Conservation (phyloP, 164 flowering plant species). For the Vitis riparia region DNA sequence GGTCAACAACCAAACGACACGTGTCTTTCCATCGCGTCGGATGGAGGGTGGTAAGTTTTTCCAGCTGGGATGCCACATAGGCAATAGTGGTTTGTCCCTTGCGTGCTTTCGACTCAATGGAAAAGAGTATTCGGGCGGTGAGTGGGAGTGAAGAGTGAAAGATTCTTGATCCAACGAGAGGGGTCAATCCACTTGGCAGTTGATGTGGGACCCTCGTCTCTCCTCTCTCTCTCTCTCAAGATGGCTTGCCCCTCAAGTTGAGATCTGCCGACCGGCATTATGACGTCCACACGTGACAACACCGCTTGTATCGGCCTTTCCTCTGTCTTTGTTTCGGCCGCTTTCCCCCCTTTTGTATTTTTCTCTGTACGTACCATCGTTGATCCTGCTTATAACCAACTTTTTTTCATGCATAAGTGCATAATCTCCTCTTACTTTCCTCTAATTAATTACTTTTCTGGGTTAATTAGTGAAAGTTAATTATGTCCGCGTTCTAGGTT, state of each 20-base stretch:
- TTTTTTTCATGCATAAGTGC: not conserved
- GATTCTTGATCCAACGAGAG: conserved; percentile 13
- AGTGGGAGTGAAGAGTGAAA: too few relatives aligned
- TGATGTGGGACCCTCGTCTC: not conserved
- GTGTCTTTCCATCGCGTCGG: conserved; percentile 11
- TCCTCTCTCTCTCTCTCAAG: not conserved
- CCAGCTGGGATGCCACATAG: conserved; percentile 34
- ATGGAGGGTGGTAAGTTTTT: not conserved
- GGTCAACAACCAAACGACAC: conserved; percentile 13
- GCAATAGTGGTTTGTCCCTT: conserved; percentile 15
- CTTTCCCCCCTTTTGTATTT: conserved; percentile 4
- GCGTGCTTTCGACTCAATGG: conserved; percentile 36
- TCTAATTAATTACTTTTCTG: not conserved
- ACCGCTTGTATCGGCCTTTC: conserved; percentile 30
- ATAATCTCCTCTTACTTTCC: not conserved
- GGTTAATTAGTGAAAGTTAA: not conserved
- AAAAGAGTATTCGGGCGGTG: not conserved
- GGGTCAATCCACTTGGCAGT: conserved; percentile 15
- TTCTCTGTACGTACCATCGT: not conserved
- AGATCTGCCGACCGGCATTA: conserved; percentile 33
- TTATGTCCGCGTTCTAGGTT: not conserved
- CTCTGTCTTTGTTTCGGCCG: conserved; percentile 24
- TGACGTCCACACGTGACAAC: conserved; percentile 35
- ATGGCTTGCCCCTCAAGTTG: conserved; percentile 26
- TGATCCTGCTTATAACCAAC: conserved; percentile 9